phyloP scores from a whole-genome alignment of 352 stramenopile genomes.

The Elongisporangium undulatum region DNA sequence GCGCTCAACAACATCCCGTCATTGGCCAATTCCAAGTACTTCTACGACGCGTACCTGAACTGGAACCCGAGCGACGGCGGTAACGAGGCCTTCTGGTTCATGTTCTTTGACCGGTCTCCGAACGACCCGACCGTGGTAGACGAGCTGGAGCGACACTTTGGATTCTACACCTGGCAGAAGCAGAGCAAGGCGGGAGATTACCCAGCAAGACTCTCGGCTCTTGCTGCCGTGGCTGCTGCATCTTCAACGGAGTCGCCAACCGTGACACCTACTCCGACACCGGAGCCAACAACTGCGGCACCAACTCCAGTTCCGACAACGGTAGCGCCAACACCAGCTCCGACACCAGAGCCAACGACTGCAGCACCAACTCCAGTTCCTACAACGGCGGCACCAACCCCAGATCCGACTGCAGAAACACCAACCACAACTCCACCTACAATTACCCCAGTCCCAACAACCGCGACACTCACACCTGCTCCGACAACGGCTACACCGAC shows the following conservation, averaged over 20 bases:
- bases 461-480: conserved; percentile 3
- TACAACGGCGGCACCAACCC: neutral
- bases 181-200: conserved; percentile 33
- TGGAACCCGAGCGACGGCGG: conserved; percentile 45
- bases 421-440: conserved; percentile 1
- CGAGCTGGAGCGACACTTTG: conserved; percentile 70
- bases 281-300: neutral
- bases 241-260: neutral
- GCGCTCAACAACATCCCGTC: conserved; percentile 43
- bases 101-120: conserved; percentile 61
- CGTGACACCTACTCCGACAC: neutral
- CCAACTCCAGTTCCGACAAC: neutral
- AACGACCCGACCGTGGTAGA: conserved; percentile 42
- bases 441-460: conserved; percentile 2
- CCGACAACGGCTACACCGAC: conserved; percentile 7
- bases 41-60: conserved; percentile 61
- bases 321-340: neutral
- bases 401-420: neutral
- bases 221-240: neutral
- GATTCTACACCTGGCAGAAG: conserved; percentile 53
- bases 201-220: conserved; percentile 7
- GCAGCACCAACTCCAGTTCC: conserved; percentile 1
- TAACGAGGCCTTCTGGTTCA: conserved; percentile 74
- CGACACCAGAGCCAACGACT: neutral
- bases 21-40: conserved; percentile 37